These are phyloP conservation scores for Cryphonectria parasitica DNA, from an alignment of 2,329 filamentous ascomycete species.

Conservation along the genomic window DNA sequence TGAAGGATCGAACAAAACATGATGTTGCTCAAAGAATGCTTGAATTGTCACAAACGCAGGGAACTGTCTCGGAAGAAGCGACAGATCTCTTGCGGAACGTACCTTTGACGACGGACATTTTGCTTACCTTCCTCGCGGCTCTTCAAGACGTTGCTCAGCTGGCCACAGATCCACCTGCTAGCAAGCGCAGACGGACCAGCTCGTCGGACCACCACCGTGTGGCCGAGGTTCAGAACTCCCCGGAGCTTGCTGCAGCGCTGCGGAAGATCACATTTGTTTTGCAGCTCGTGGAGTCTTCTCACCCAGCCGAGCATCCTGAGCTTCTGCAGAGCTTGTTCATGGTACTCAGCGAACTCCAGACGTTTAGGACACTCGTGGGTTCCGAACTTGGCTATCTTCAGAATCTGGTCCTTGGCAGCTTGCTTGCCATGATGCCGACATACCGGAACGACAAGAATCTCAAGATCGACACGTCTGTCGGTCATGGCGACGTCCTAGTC, in stretches of 20 bases:
- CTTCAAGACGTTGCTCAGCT: constrained; percentile 75
- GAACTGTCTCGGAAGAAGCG: constrained; percentile 56
- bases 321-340: constrained; percentile 81
- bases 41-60: constrained; percentile 57
- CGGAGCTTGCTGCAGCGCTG: constrained; percentile 69
- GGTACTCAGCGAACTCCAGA: constrained; percentile 83
- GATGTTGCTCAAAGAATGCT: constrained; percentile 66
- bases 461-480: constrained; percentile 75
- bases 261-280: constrained; percentile 83
- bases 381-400: constrained; percentile 92
- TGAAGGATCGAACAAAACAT: constrained; percentile 67
- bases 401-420: constrained; percentile 78
- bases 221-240: constrained; percentile 63
- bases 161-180: constrained; percentile 71
- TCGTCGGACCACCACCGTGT: constrained; percentile 67
- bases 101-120: constrained; percentile 72
- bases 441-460: constrained; percentile 66
- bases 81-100: constrained; percentile 74
- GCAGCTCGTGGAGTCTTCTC: constrained; percentile 82
- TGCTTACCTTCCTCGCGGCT: constrained; percentile 73
- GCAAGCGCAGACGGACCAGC: constrained; percentile 80
- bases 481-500: constrained; percentile 88
- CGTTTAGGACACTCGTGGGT: constrained; percentile 77
- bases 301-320: constrained; percentile 73
- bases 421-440: constrained; percentile 81